A percentile compares a stretch with the other conserved stretches of the same genome.
Evolutionary conservation across 2,329 filamentous ascomycete genomes (phyloP).

Genomic region (Fusarium papillatum): DNA sequence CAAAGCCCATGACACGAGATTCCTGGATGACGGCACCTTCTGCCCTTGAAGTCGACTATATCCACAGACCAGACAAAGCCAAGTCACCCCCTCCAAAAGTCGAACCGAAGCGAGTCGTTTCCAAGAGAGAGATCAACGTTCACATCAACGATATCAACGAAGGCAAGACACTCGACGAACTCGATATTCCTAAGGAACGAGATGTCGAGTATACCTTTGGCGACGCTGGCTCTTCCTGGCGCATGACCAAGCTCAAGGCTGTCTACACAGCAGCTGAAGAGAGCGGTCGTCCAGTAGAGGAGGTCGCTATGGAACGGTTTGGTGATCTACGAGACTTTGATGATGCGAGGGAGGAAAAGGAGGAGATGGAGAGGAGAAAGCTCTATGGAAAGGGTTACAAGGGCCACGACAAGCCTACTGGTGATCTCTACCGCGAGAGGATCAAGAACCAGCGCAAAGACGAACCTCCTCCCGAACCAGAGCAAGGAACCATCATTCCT

Average conservation of each 20-base stretch:
- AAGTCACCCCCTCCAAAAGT: conserved; percentile 66
- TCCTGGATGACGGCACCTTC: conserved; percentile 96
- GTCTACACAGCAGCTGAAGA: conserved; percentile 87
- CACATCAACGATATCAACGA: conserved; percentile 71
- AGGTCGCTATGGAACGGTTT: conserved; percentile 86
- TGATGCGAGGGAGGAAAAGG: conserved; percentile 91
- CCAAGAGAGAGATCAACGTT: conserved; percentile 85
- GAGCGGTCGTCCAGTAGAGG: conserved; percentile 79
- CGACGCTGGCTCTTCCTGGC: conserved; percentile 91
- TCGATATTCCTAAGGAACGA: conserved; percentile 62
- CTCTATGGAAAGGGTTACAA: conserved; percentile 89
- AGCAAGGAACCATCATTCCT: conserved; percentile 70
- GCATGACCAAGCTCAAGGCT: conserved; percentile 93
- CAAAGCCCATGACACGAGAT: conserved; percentile 74
- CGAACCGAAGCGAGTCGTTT: conserved; percentile 79
- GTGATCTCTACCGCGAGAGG: conserved; percentile 86
- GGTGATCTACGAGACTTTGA: conserved; percentile 89
- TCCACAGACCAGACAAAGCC: conserved; percentile 71
- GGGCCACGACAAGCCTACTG: conserved; percentile 87
- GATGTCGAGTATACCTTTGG: conserved; percentile 86
- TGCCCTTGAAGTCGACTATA: conserved; percentile 86
- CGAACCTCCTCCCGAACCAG: conserved; percentile 46
- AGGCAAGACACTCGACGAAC: conserved; percentile 53
- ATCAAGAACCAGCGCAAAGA: conserved; percentile 68
- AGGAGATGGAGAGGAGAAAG: conserved; percentile 86